Evolutionary conservation across 768 basidiomycete species (phyloP).

Genomic region (Phylloporus sp.): DNA sequence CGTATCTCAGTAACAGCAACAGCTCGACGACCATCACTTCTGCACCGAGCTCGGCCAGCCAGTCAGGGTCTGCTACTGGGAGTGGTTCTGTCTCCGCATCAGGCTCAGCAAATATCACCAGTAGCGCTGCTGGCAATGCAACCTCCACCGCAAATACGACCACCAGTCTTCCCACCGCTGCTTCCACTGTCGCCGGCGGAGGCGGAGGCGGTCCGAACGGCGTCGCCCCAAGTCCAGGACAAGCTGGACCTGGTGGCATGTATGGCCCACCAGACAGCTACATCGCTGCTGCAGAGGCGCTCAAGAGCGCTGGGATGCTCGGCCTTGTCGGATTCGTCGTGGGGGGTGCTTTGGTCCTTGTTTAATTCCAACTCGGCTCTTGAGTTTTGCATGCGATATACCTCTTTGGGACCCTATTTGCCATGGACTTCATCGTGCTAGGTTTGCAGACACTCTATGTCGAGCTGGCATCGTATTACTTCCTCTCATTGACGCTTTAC

Average conservation of each 20-base stretch:
- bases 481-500: conserved; percentile 27
- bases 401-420: conserved; percentile 9
- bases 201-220: conserved; percentile 40
- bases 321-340: conserved; percentile 43
- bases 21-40: conserved; percentile 45
- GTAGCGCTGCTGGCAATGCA: conserved; percentile 26
- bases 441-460: conserved; percentile 19
- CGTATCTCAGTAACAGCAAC: conserved; percentile 42
- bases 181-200: conserved; percentile 49
- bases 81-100: conserved; percentile 20
- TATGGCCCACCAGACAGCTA: conserved; percentile 70
- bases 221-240: conserved; percentile 58
- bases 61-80: conserved; percentile 17
- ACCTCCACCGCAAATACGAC: conserved; percentile 25
- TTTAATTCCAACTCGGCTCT: conserved; percentile 30
- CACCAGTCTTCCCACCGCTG: conserved; percentile 48
- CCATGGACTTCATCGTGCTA: conserved; percentile 14
- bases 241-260: conserved; percentile 39
- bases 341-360: conserved; percentile 45
- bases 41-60: conserved; percentile 35
- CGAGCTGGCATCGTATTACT: conserved; percentile 17
- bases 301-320: conserved; percentile 45
- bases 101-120: conserved; percentile 15
- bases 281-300: conserved; percentile 51
- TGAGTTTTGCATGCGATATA: conserved; percentile 11